These are phyloP conservation scores for Halophytophthora batemanensis DNA, from an alignment of 352 stramenopile species.

Conservation along the genomic window DNA sequence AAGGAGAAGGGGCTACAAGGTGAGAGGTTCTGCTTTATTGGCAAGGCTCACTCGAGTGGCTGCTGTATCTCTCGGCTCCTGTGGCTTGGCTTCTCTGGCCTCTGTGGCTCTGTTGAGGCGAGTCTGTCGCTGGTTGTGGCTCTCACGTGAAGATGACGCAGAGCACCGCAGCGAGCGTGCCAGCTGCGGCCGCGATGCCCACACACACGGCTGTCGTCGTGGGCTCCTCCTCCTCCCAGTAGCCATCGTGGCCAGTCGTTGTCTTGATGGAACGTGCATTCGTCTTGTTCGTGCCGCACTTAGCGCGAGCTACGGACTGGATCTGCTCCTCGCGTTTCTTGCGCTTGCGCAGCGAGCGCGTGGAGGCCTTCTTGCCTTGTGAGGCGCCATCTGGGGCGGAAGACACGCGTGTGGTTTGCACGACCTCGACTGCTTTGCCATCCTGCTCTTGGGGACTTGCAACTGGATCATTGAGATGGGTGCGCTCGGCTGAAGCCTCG, in stretches of 20 bases:
- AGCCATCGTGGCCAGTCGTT: conserved; percentile 8
- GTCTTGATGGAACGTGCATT: background rate
- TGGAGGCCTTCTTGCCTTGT: conserved; percentile 1
- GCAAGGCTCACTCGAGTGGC: too few species aligned
- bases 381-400: background rate
- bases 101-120: too few species aligned
- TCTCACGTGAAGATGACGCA: conserved; percentile 60
- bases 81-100: too few species aligned
- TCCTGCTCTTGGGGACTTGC: background rate
- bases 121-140: background rate
- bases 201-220: conserved; percentile 42
- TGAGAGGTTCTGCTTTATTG: too few species aligned
- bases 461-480: background rate
- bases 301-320: conserved; percentile 5
- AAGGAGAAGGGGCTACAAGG: too few species aligned
- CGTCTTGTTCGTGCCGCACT: conserved; percentile 5
- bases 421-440: too few species aligned
- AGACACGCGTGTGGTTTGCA: too few species aligned
- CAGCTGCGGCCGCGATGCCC: conserved; percentile 50
- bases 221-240: conserved; percentile 22
- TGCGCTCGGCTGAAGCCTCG: background rate
- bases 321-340: conserved; percentile 45
- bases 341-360: conserved; percentile 20
- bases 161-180: conserved; percentile 53
- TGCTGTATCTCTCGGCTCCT: too few species aligned